A percentile compares a stretch with the other conserved stretches of the same genome.
Evolutionary conservation across 306 rosid genomes (phyloP).

Genomic region (Arachis hypogaea): DNA sequence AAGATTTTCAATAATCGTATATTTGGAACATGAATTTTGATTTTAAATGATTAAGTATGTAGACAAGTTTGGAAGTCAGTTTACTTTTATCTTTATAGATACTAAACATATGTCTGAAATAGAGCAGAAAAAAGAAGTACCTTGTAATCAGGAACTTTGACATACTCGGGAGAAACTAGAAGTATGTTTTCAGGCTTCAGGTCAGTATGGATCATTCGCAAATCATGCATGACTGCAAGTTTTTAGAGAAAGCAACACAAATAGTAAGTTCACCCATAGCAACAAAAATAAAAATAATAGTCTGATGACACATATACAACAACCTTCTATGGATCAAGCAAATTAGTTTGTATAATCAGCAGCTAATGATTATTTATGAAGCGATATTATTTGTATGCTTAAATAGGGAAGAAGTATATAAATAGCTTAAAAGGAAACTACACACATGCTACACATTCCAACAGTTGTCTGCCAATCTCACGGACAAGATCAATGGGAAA

Average conservation of each 20-base stretch:
- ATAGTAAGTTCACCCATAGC: slow-evolving; percentile 15
- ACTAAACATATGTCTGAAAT: not conserved
- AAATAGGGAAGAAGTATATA: not conserved
- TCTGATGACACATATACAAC: not conserved
- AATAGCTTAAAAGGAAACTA: slow-evolving; percentile 46
- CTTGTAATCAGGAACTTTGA: slow-evolving; percentile 80
- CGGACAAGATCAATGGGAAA: slow-evolving; percentile 99
- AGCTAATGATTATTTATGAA: not conserved
- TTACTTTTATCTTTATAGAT: not conserved
- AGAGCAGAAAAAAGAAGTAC: slow-evolving; percentile 7
- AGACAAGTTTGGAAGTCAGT: not conserved
- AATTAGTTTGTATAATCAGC: not conserved
- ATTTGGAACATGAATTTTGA: not conserved
- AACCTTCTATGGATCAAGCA: not conserved
- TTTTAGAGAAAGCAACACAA: not conserved
- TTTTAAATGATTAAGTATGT: not conserved
- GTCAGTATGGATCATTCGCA: slow-evolving; percentile 83
- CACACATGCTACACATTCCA: slow-evolving; percentile 99
- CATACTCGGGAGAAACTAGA: slow-evolving; percentile 68
- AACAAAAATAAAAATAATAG: not conserved
- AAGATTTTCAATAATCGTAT: not conserved
- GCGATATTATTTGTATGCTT: not conserved
- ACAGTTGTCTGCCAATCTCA: slow-evolving; percentile 98
- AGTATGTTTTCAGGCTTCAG: slow-evolving; percentile 94
- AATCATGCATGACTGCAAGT: slow-evolving; percentile 90